Percentiles rank a stretch among this genome's conserved stretches.
Evolutionary conservation across 495 filamentous ascomycete genomes (phyloP).

Genomic region (Oidiodendron maius): DNA sequence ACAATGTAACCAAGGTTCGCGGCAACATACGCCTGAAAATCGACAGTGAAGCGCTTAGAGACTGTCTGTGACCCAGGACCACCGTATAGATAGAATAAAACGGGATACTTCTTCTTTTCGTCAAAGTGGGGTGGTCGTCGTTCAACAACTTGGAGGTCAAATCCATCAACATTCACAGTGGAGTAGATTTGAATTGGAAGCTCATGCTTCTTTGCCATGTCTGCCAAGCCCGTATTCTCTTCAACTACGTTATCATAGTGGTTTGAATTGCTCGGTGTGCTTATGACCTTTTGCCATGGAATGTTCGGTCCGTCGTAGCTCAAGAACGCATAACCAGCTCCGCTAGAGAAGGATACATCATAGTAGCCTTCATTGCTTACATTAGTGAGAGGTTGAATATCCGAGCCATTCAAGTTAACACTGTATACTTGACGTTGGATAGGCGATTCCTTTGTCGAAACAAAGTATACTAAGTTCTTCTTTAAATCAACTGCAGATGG

Average conservation of each 20-base stretch:
- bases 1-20: constrained; percentile 88
- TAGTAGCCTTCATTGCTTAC: constrained; percentile 77
- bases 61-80: constrained; percentile 88
- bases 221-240: constrained; percentile 62
- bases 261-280: constrained; percentile 62
- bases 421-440: constrained; percentile 88
- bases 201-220: constrained; percentile 66
- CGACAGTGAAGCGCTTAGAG: constrained; percentile 71
- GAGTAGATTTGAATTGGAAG: constrained; percentile 81
- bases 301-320: constrained; percentile 79
- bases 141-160: constrained; percentile 80
- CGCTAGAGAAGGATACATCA: constrained; percentile 75
- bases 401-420: constrained; percentile 74
- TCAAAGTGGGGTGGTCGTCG: constrained; percentile 89
- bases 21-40: constrained; percentile 88
- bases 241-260: constrained; percentile 67
- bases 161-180: constrained; percentile 75
- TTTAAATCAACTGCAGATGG: constrained; percentile 83
- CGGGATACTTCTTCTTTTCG: constrained; percentile 77
- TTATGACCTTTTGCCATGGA: constrained; percentile 88
- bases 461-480: constrained; percentile 83
- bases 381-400: constrained; percentile 66
- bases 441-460: constrained; percentile 78
- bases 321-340: constrained; percentile 74
- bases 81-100: constrained; percentile 89